phyloP scores from a whole-genome alignment of 345 rosid genomes.

The Clausena lansium region DNA sequence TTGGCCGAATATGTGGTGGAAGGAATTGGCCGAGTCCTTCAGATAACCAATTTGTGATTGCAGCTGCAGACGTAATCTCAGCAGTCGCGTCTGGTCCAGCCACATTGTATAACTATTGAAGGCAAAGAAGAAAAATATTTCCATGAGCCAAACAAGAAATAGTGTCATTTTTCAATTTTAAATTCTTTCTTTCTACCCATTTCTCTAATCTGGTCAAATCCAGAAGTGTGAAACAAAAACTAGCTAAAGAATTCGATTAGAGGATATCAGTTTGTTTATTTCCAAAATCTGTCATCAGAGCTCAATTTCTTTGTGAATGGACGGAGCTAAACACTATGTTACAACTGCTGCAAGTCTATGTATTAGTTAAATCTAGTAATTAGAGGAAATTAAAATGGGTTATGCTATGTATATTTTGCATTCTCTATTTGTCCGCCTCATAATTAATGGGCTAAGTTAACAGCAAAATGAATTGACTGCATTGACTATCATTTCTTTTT shows the following conservation, averaged over 20 bases:
- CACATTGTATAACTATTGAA: slow-evolving; percentile 52
- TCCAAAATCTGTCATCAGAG: background rate
- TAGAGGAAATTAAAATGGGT: background rate
- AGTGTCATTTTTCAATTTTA: background rate
- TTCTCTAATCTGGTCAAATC: background rate
- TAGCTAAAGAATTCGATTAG: background rate
- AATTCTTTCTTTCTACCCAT: background rate
- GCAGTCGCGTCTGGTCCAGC: slow-evolving; percentile 68
- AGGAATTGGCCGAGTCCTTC: slow-evolving; percentile 45
- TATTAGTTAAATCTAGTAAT: background rate
- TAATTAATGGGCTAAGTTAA: background rate
- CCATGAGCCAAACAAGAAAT: background rate
- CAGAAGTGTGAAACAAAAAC: background rate
- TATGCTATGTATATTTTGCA: no score
- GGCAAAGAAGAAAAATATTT: background rate
- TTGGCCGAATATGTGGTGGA: slow-evolving; percentile 53
- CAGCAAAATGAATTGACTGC: background rate
- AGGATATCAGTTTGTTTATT: background rate
- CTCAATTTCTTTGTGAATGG: background rate
- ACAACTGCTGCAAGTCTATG: background rate
- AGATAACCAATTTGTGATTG: slow-evolving; percentile 56
- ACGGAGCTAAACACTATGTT: background rate
- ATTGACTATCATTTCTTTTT: background rate
- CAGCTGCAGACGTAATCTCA: slow-evolving; percentile 62
- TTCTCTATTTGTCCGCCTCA: background rate